phyloP scores from a whole-genome alignment of 2,329 filamentous ascomycete genomes.

The Aspergillus candidus region DNA sequence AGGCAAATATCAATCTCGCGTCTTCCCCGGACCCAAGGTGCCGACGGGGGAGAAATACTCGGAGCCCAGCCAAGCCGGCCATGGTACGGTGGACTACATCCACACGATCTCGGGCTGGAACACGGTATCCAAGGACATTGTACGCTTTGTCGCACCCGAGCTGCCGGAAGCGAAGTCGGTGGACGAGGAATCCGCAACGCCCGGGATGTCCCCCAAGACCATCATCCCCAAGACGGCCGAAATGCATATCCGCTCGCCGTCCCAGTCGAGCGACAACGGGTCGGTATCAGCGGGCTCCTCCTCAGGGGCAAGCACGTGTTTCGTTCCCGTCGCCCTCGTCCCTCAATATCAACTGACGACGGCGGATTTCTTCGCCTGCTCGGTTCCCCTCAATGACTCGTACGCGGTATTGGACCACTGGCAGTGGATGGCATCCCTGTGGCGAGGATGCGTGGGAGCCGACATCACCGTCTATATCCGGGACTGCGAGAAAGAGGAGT shows the following conservation, averaged over 20 bases:
- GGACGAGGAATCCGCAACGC: slow-evolving; percentile 15
- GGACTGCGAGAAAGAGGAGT: slow-evolving; percentile 36
- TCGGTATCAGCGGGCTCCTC: slow-evolving; percentile 19
- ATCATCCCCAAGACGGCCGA: slow-evolving; percentile 27
- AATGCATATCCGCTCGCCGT: slow-evolving; percentile 27
- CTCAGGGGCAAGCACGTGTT: slow-evolving; percentile 10
- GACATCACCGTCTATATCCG: slow-evolving; percentile 52
- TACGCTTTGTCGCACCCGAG: slow-evolving; percentile 46
- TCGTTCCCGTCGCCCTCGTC: slow-evolving; percentile 66
- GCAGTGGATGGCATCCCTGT: slow-evolving; percentile 94
- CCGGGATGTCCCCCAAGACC: slow-evolving; percentile 27
- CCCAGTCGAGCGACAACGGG: slow-evolving; percentile 21
- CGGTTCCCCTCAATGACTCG: slow-evolving; percentile 66
- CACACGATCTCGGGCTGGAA: slow-evolving; percentile 69
- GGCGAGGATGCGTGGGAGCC: slow-evolving; percentile 77
- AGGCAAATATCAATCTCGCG: slow-evolving; percentile 45
- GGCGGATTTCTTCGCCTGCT: slow-evolving; percentile 67
- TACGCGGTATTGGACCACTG: slow-evolving; percentile 87
- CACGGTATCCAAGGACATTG: slow-evolving; percentile 64
- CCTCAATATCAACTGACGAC: slow-evolving; percentile 74
- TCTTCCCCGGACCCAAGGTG: slow-evolving; percentile 44
- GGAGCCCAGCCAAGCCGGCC: slow-evolving; percentile 33
- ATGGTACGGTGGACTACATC: slow-evolving; percentile 55
- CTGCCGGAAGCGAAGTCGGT: slow-evolving; percentile 11
- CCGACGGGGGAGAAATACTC: slow-evolving; percentile 15